Percentiles rank a stretch among this genome's conserved stretches.
Conservation (phyloP, 176 grass and related monocot genomes). For the Rhynchospora pubera region DNA sequence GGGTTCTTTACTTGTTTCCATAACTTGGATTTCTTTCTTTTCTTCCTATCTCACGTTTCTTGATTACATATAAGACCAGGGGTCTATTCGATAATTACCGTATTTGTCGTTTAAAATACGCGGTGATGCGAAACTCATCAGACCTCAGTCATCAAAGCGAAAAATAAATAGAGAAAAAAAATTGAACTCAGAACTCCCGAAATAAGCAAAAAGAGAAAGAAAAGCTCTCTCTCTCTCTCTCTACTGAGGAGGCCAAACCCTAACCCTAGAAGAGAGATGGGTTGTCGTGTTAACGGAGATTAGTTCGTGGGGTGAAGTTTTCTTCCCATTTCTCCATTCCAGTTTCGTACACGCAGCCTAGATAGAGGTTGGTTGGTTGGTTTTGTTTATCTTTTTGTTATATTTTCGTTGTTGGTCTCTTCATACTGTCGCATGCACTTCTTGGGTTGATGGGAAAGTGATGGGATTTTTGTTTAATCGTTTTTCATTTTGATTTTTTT, state of each 20-base stretch:
- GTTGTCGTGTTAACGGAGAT: not conserved
- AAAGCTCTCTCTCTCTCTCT: not conserved
- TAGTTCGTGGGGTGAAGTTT: not conserved
- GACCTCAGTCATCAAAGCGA: not conserved
- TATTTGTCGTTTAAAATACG: not conserved
- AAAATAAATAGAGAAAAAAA: not conserved
- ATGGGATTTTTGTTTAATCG: not conserved
- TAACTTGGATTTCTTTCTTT: not conserved
- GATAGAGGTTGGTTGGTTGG: not conserved
- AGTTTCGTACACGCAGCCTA: not conserved
- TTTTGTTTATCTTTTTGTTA: not conserved
- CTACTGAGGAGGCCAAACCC: not conserved
- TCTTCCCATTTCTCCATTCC: slow-evolving; percentile 4
- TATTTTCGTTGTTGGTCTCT: not conserved
- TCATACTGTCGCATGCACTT: not conserved
- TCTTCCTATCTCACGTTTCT: not conserved
- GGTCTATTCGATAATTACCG: not conserved
- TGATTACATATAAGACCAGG: not conserved
- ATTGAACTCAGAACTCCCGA: not conserved
- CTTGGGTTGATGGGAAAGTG: not conserved
- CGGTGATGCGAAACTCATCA: not conserved
- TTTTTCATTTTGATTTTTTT: not conserved
- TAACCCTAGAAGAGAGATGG: not conserved
- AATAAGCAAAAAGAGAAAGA: not conserved
- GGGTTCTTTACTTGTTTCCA: not conserved